These are phyloP conservation scores for Leucocoprinus leucothites DNA, from an alignment of 768 basidiomycete species.

Conservation along the genomic window DNA sequence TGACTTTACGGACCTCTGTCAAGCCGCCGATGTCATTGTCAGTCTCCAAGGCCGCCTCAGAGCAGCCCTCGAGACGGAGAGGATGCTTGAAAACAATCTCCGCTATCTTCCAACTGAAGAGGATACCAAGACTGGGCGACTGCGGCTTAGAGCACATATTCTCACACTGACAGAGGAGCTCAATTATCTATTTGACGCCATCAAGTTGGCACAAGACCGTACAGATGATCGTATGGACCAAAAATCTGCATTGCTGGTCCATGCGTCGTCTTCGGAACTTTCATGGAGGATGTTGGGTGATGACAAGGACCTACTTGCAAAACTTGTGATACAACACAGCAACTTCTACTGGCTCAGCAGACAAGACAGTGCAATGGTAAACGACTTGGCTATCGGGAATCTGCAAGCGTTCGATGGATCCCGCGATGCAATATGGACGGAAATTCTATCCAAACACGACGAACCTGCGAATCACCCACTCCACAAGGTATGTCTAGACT, in stretches of 20 bases:
- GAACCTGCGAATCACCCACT: conserved; percentile 69
- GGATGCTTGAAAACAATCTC: conserved; percentile 35
- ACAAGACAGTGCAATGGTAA: conserved; percentile 84
- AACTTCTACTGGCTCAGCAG: conserved; percentile 82
- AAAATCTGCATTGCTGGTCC: conserved; percentile 77
- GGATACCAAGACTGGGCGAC: conserved; percentile 46
- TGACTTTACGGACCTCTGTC: conserved; percentile 76
- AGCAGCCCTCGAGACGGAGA: conserved; percentile 52
- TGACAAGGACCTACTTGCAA: conserved; percentile 69
- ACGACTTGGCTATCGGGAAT: conserved; percentile 70
- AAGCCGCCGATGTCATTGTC: conserved; percentile 68
- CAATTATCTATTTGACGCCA: conserved; percentile 81
- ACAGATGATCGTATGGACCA: conserved; percentile 62
- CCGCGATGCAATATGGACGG: conserved; percentile 78
- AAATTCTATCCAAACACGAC: conserved; percentile 80
- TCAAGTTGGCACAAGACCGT: conserved; percentile 79
- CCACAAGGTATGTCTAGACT: conserved; percentile 51
- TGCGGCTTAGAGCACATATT: conserved; percentile 71
- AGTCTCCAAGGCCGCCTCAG: conserved; percentile 74
- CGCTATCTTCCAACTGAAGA: conserved; percentile 38
- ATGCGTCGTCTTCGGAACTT: conserved; percentile 81
- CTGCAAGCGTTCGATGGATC: conserved; percentile 86
- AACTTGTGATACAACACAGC: conserved; percentile 78
- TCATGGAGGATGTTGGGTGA: conserved; percentile 91
- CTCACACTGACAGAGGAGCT: conserved; percentile 75